Base-by-base conservation (phyloP, 2,329 filamentous ascomycete genomes). In the Plenodomus biglobosus region DNA sequence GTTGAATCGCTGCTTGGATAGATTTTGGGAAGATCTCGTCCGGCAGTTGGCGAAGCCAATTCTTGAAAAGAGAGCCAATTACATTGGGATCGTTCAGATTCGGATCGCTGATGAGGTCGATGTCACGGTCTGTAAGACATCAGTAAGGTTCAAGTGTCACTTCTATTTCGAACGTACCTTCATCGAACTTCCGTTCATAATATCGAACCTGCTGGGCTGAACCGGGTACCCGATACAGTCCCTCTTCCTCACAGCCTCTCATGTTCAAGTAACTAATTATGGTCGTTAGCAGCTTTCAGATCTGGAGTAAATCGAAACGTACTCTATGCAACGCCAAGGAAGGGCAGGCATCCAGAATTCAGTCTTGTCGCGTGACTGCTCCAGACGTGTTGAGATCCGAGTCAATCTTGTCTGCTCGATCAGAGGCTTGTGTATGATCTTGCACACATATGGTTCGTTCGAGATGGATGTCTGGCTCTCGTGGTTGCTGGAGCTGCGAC, bases 261-360 rank as follows among this genome's bases (percentile, higher is more conserved):
- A 92, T 94, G 71, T 96, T 96, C 43, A 97, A 78, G 69, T 95
- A 96, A 74, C 81, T 83, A 55, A 10, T 20, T 3, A 7, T 3
- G 15, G 27, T 32, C 27, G 27, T 32, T 11, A 32, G 27, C 27
- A 8, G 27, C 8, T 10, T 32, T 15, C 15, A 8, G 24, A 6
- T 38, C 8, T 3, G 1, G 16, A 10, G 7, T 17, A 5, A 18
- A 41, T 15, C 24, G n/a, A n/a, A 22, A 75, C 80, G 66, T 74
- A 85, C 79, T 97, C 92, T 57, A 97, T 96, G 49, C 91, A 95
- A 55, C 92, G 82, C 88, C 92, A 96, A 0, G 92, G 92, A 49
- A 97, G 86, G 6, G 91, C 89, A 11, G 92, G 92, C 92, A 97
- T 96, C 92, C 92, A 97, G 67, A 95, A 97, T 66, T 96, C 92